Base-by-base conservation (phyloP, 1,139 yeast genomes). In the Scheffersomyces parashehatae region DNA sequence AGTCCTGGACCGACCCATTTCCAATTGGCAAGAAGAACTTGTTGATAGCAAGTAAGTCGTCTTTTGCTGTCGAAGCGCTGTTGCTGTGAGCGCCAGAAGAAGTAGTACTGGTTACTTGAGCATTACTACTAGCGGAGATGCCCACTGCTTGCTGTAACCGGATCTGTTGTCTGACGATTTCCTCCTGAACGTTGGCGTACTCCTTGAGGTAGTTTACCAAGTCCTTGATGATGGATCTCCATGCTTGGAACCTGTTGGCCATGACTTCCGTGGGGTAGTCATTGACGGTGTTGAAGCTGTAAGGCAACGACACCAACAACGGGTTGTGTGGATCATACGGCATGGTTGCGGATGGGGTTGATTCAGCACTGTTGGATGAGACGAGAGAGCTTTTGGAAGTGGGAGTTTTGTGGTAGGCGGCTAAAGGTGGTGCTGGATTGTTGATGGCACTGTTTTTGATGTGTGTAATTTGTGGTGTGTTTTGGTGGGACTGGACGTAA, bases 131-230 rank as follows among this genome's bases (percentile, higher is more conserved):
- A 11, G 63, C 58, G 6, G 69, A 55, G 11, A 64, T 58, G 3
- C 77, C 77, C 28, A 88, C 84, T 7, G 96, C 88, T 62, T 88
- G 91, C 52, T 88, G 88, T 37, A 91, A 73, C 41, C 96, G 73
- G 43, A 83, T 72, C 61, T 89, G 95, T 58, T 88, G 96, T 48
- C 96, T 79, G 31, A 88, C 84, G 20, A 87, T 80, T 58, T 89
- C 97, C 59, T 90, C 97, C 61, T 89, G 95, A 38, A 88, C 93
- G 14, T 86, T 79, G 11, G 89, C 88, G 39, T 84, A 86, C 56
- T 90, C 97, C 51, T 78, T 79, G 50, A 91, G 73, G 61, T 93
- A 93, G 42, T 75, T 79, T 26, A 88, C 77, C 45, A 93, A 67
- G 32, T 91, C 85, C 46, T 84, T 82, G 47, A 90, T 83, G 42